Conservation (phyloP, 257 asterid species). For the Buddleja alternifolia region DNA sequence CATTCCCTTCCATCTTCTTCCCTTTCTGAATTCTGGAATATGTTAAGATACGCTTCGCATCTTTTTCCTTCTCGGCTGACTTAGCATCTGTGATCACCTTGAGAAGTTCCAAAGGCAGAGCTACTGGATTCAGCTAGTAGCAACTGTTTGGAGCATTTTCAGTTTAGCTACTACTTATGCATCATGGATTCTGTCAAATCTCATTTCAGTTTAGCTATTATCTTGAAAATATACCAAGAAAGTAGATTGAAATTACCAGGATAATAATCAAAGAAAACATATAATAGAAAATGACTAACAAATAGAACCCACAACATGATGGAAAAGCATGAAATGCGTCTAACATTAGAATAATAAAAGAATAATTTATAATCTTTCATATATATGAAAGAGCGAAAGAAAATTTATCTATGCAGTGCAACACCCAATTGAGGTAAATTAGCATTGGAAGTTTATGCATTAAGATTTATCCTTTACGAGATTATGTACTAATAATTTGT, state of each 20-base stretch:
- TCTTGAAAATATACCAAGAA: too few species aligned
- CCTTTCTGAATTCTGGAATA: too few species aligned
- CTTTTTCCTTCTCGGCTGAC: constrained; percentile 20
- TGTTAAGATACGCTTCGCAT: constrained; percentile 27
- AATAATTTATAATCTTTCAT: neutral
- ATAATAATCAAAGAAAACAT: neutral
- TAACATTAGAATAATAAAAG: neutral
- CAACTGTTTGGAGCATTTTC: constrained; percentile 47
- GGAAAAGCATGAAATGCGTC: neutral
- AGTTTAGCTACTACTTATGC: too few species aligned
- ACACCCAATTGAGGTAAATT: too few species aligned
- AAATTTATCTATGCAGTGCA: too few species aligned
- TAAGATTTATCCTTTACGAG: too few species aligned
- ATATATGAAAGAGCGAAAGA: too few species aligned
- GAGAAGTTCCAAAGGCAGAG: constrained; percentile 73
- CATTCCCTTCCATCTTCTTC: constrained; percentile 24
- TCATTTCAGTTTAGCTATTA: neutral
- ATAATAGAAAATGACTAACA: neutral
- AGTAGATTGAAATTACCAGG: neutral
- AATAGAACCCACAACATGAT: neutral
- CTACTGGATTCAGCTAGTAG: constrained; percentile 79
- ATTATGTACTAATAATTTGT: too few species aligned
- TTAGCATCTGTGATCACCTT: constrained; percentile 38
- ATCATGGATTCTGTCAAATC: constrained; percentile 49
- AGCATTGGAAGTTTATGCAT: too few species aligned